A percentile compares a stretch with the other conserved stretches of the same genome.
These are phyloP conservation scores for Umbelopsis sp. DNA, from an alignment of 371 early-diverging fungal species.

Conservation along the genomic window DNA sequence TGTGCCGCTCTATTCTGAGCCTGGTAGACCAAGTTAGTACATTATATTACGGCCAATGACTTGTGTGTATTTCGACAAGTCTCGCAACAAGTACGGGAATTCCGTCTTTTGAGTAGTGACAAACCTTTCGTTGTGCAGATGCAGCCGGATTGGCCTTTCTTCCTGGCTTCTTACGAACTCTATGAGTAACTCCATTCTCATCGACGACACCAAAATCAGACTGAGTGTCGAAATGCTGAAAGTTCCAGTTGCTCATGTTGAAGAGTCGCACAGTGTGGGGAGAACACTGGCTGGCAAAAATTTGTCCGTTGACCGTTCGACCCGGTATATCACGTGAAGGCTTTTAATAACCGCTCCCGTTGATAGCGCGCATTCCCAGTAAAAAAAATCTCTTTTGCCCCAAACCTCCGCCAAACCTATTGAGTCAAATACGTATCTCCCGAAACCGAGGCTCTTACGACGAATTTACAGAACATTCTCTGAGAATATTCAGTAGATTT, in stretches of 20 bases:
- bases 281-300: neutral
- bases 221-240: constrained; percentile 47
- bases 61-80: too few relatives aligned
- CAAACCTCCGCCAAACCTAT: too few relatives aligned
- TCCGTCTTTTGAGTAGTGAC: neutral
- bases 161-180: constrained; percentile 47
- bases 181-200: constrained; percentile 35
- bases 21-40: neutral
- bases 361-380: too few relatives aligned
- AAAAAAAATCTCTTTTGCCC: too few relatives aligned
- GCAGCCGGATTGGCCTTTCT: constrained; percentile 47
- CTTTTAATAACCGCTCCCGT: too few relatives aligned
- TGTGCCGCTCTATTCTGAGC: constrained; percentile 48
- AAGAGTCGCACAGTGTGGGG: neutral
- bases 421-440: too few relatives aligned
- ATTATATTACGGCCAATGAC: neutral
- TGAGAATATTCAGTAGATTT: too few relatives aligned
- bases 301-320: neutral
- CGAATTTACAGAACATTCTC: too few relatives aligned
- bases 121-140: constrained; percentile 30
- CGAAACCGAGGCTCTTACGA: too few relatives aligned
- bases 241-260: constrained; percentile 21
- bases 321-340: neutral
- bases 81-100: too few relatives aligned
- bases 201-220: constrained; percentile 42